These are phyloP conservation scores for Castanea mollissima DNA, from an alignment of 306 rosid species.

Conservation along the genomic window DNA sequence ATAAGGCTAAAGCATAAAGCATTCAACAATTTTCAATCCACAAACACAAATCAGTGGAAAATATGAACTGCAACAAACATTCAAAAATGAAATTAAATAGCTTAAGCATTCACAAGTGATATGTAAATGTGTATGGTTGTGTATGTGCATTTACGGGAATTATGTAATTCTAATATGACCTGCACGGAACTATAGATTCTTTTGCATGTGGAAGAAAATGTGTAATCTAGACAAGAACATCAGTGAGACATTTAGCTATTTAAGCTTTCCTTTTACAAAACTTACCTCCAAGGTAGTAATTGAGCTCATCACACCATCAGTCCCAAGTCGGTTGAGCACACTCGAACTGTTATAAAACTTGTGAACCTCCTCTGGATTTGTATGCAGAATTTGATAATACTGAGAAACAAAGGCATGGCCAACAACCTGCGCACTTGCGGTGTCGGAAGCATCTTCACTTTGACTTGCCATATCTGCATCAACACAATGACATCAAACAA, in stretches of 20 bases:
- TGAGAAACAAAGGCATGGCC: conserved; percentile 58
- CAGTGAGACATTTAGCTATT: neutral
- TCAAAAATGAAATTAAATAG: neutral
- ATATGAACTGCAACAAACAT: neutral
- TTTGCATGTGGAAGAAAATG: neutral
- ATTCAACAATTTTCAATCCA: neutral
- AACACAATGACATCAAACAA: neutral
- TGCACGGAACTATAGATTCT: neutral
- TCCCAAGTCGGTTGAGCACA: conserved; percentile 53
- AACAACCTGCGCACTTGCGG: conserved; percentile 38
- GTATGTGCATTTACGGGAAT: neutral
- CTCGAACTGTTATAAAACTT: conserved; percentile 51
- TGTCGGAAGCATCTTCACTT: conserved; percentile 21
- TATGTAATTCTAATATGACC: neutral
- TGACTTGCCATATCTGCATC: conserved; percentile 56
- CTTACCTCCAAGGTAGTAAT: conserved; percentile 48
- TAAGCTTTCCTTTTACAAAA: neutral
- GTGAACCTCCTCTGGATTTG: conserved; percentile 32
- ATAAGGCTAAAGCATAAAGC: neutral
- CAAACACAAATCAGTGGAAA: neutral
- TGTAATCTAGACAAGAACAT: neutral
- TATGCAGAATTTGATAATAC: conserved; percentile 43
- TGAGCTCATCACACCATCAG: conserved; percentile 40
- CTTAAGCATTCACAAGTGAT: neutral
- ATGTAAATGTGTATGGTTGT: neutral